Evolutionary conservation across 2,329 filamentous ascomycete genomes (phyloP), one percentile per base, ranked within the genome.

Genomic region (Tricladium varicosporioides): DNA sequence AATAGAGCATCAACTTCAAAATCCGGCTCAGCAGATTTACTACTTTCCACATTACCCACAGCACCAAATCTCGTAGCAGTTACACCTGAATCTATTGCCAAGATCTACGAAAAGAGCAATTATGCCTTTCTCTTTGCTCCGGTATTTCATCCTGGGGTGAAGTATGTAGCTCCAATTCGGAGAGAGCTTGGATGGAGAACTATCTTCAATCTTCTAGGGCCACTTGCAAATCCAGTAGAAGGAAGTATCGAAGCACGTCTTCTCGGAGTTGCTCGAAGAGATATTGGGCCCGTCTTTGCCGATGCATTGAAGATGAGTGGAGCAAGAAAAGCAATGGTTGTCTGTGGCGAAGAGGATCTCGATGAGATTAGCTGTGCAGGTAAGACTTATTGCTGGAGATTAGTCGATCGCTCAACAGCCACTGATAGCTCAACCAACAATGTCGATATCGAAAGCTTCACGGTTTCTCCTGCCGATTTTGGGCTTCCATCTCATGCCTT

Each of bases 101-200:
- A 80, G 55, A 84, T 97, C 58, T 97, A 97, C 76, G 79, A 83
- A 49, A 77, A 80, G 57, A 89, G 88, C 60, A 97, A 96, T 76
- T 99, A 97, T 76, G 89, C 89, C 61, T 99, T 99, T 75, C 82
- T 99, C 31, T 97, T 94, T 70, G 94, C 94, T 0, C 93, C 94
- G 42, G 89, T 94, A 64, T 99, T 97, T 80, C 94, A 99, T 75
- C 91, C 92, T 0, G 93, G 92, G 48, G 97, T 97, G 88, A 87
- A 85, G 71, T 87, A 92, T 72, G 92, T 94, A 42, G 91, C 92
- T 4, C 85, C 88, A 1, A 87, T 97, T 62, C 88, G 94, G 60
- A 89, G 85, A 69, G 89, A 95, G 71, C 83, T 99, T 18, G 93
- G 93, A 57, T 93, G 94, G 81, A 86, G 94, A 67, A 99, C 94